Percentiles rank a stretch among this genome's conserved stretches.
phyloP scores from a whole-genome alignment of 306 rosid species.

The Vigna hirtella region DNA sequence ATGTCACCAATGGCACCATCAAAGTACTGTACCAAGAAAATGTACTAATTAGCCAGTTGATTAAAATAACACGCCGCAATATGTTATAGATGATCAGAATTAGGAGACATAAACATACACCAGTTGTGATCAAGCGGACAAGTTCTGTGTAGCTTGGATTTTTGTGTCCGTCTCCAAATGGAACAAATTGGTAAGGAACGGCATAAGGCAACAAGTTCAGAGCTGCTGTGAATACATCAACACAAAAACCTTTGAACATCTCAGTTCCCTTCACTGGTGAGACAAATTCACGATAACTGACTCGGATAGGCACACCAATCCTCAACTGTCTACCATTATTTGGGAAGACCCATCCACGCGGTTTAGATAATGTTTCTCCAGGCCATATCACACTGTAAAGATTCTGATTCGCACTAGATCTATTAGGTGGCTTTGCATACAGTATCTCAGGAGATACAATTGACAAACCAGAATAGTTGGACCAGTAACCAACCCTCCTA shows the following conservation, averaged over 20 bases:
- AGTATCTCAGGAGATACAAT: conserved; percentile 75
- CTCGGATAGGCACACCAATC: conserved; percentile 85
- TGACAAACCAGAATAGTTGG: conserved; percentile 92
- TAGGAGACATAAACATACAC: conserved; percentile 63
- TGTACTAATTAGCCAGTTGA: conserved; percentile 41
- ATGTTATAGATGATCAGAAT: conserved; percentile 31
- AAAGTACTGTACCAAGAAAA: conserved; percentile 53
- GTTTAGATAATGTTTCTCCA: conserved; percentile 75
- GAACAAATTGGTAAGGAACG: conserved; percentile 70
- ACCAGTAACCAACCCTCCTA: conserved; percentile 88
- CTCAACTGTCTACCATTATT: conserved; percentile 78
- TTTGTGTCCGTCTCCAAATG: conserved; percentile 76
- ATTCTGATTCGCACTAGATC: conserved; percentile 70
- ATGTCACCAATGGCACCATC: conserved; percentile 94
- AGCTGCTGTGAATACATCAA: conserved; percentile 88
- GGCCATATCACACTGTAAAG: conserved; percentile 85
- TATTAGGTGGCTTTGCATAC: conserved; percentile 78
- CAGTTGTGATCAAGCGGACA: conserved; percentile 63
- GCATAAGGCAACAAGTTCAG: conserved; percentile 85
- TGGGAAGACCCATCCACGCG: conserved; percentile 99
- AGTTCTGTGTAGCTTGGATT: conserved; percentile 85
- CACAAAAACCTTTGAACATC: conserved; percentile 82
- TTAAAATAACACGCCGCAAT: conserved; percentile 2
- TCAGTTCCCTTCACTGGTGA: conserved; percentile 67
- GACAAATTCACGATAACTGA: conserved; percentile 79